These are phyloP conservation scores for Cocos nucifera DNA, from an alignment of 176 grass and related monocot genomes.

Conservation along the genomic window DNA sequence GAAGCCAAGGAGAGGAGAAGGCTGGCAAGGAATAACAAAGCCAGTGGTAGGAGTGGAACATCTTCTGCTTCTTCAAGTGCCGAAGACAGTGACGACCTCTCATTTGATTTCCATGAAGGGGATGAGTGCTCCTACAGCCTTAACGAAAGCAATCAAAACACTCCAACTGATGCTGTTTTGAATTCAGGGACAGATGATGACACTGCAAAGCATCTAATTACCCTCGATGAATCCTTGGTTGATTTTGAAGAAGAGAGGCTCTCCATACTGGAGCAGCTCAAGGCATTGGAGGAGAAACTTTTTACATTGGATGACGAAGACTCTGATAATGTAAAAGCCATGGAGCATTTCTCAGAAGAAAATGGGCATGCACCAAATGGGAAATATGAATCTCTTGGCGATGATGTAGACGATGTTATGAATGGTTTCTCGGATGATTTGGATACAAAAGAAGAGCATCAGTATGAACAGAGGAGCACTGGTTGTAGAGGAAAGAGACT, in stretches of 20 bases:
- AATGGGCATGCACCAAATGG: constrained; percentile 25
- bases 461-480: constrained; percentile 26
- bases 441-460: constrained; percentile 39
- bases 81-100: constrained; percentile 62
- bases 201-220: constrained; percentile 41
- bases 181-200: constrained; percentile 22
- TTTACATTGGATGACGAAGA: constrained; percentile 69
- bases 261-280: constrained; percentile 86
- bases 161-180: constrained; percentile 52
- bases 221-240: constrained; percentile 49
- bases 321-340: constrained; percentile 28
- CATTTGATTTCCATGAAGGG: constrained; percentile 44
- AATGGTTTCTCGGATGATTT: constrained; percentile 54
- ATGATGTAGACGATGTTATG: constrained; percentile 18
- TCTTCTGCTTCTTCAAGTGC: constrained; percentile 82
- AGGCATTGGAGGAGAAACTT: constrained; percentile 70
- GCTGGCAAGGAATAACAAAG: constrained; percentile 40
- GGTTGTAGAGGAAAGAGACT: constrained; percentile 64
- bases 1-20: constrained; percentile 54
- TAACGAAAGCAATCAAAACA: constrained; percentile 48
- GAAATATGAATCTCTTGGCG: constrained; percentile 1
- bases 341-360: constrained; percentile 41
- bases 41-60: constrained; percentile 46
- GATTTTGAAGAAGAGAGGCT: constrained; percentile 89
- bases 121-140: constrained; percentile 53